Evolutionary conservation across 306 rosid species (phyloP).

Genomic region (Cicer yamashitae): DNA sequence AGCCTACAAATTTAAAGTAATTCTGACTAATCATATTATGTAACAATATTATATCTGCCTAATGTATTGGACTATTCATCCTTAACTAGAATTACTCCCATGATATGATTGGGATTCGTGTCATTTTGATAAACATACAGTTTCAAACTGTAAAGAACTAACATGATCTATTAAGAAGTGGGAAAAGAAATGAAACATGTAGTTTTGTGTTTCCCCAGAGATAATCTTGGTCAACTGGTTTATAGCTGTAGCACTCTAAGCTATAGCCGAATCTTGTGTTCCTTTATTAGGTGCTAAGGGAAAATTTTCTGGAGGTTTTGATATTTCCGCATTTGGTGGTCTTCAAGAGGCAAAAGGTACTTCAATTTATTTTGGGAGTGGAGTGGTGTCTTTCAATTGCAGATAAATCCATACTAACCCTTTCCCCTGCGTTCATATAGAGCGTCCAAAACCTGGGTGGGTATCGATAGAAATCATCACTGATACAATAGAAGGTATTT

Average conservation of each 20-base stretch:
- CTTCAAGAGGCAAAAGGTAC: slow-evolving; percentile 66
- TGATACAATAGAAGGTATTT: slow-evolving; percentile 76
- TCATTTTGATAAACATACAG: neutral
- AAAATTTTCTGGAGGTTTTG: slow-evolving; percentile 97
- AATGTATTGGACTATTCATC: neutral
- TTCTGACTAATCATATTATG: slow-evolving; percentile 1
- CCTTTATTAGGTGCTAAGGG: slow-evolving; percentile 76
- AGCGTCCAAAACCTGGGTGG: slow-evolving; percentile 65
- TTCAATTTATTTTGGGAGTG: slow-evolving; percentile 18
- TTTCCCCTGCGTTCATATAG: slow-evolving; percentile 40
- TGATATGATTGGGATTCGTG: slow-evolving; percentile 1
- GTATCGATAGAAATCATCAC: slow-evolving; percentile 75
- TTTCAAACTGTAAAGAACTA: slow-evolving; percentile 25
- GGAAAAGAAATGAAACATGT: slow-evolving; percentile 22
- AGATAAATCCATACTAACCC: slow-evolving; percentile 15
- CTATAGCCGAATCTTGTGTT: slow-evolving; percentile 38
- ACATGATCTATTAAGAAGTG: slow-evolving; percentile 2
- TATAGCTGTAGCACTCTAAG: slow-evolving; percentile 22
- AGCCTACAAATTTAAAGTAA: neutral
- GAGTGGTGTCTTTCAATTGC: slow-evolving; percentile 15
- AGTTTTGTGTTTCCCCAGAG: slow-evolving; percentile 28
- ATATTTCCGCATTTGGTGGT: slow-evolving; percentile 76
- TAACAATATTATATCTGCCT: neutral
- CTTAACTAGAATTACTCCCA: neutral
- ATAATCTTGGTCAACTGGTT: slow-evolving; percentile 16